A percentile compares a stretch with the other conserved stretches of the same genome.
phyloP scores from a whole-genome alignment of 2,329 filamentous ascomycete species.

The Raffaelea arxii region DNA sequence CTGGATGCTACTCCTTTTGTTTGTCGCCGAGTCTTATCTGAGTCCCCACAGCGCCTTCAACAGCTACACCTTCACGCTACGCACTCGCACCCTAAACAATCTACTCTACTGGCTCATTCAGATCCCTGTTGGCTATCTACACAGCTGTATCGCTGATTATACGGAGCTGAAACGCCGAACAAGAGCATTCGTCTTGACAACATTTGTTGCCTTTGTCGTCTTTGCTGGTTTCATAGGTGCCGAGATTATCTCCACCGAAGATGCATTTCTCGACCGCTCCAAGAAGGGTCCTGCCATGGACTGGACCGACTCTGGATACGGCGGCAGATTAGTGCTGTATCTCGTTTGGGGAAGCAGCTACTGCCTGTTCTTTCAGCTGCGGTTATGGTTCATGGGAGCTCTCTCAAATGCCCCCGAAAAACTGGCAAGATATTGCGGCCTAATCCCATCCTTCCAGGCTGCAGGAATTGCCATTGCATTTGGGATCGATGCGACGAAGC shows the following conservation, averaged over 20 bases:
- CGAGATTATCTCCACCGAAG: neutral
- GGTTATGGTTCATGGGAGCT: conserved; percentile 1
- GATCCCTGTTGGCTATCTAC: neutral
- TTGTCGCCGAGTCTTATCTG: conserved; percentile 2
- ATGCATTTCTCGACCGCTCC: neutral
- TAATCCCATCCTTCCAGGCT: neutral
- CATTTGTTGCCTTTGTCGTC: neutral
- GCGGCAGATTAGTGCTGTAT: conserved; percentile 1
- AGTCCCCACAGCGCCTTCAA: conserved; percentile 1
- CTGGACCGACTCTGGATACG: conserved; percentile 21
- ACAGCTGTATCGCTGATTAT: neutral
- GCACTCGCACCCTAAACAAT: conserved; percentile 4
- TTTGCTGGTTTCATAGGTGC: conserved; percentile 2
- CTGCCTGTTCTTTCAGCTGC: conserved; percentile 3
- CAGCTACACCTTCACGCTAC: conserved; percentile 1
- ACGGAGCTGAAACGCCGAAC: neutral
- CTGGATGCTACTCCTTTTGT: conserved; percentile 1
- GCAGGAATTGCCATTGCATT: conserved; percentile 4
- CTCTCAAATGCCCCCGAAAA: conserved; percentile 2
- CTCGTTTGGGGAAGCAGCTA: conserved; percentile 3
- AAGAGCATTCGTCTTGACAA: neutral
- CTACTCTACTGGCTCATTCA: conserved; percentile 1
- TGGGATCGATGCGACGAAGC: conserved; percentile 1
- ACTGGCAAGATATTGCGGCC: neutral
- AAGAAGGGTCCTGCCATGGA: conserved; percentile 18